These are phyloP conservation scores for Musa itinerans DNA, from an alignment of 176 grass and related monocot species.

Conservation along the genomic window DNA sequence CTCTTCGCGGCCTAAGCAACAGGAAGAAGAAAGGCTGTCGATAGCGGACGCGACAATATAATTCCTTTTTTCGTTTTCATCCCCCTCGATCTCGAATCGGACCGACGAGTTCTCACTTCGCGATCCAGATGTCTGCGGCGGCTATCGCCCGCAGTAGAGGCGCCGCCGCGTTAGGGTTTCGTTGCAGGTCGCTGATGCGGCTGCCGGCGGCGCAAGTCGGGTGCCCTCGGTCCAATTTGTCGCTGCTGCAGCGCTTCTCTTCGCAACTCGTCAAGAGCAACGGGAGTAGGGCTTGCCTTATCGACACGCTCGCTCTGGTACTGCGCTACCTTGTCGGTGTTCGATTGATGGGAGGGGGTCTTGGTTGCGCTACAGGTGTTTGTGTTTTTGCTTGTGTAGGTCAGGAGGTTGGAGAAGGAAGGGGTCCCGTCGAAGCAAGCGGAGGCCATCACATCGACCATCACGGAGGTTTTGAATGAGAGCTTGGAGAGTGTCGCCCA, in stretches of 20 bases:
- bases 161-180: neutral
- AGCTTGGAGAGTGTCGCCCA: constrained; percentile 89
- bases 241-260: constrained; percentile 36
- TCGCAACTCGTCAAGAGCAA: constrained; percentile 93
- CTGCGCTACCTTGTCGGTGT: neutral
- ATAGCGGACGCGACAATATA: too few species aligned
- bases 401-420: constrained; percentile 79
- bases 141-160: neutral
- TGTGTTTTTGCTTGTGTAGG: constrained; percentile 25
- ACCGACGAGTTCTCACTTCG: too few species aligned
- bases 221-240: neutral
- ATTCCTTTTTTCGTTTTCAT: too few species aligned
- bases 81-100: too few species aligned
- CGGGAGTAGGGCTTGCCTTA: constrained; percentile 67
- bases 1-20: too few species aligned
- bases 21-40: too few species aligned
- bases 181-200: constrained; percentile 3
- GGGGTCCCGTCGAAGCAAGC: constrained; percentile 89
- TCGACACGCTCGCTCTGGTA: constrained; percentile 90
- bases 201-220: neutral
- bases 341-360: too few species aligned
- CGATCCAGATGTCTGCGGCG: too few species aligned
- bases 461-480: constrained; percentile 94
- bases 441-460: constrained; percentile 83
- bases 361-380: neutral